Evolutionary conservation across 1,284 basidiomycete genomes (phyloP), one percentile per base, ranked within the genome.

Genomic region (Puccinia novopanici): DNA sequence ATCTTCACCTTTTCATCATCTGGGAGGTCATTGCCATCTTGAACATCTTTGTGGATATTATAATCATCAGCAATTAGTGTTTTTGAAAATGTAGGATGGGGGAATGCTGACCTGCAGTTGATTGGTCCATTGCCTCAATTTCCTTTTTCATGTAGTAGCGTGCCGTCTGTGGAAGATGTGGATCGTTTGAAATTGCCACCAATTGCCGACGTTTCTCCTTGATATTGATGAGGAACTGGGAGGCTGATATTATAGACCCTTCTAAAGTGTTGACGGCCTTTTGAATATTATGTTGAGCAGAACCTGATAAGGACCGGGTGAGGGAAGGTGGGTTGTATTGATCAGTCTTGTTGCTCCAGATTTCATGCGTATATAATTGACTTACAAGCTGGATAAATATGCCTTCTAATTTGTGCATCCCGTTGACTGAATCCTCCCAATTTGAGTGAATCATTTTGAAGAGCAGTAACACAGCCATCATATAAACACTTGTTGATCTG

Each of bases 1-100:
- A 45, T 45, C 30, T 65, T 65, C 19, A 65, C 61, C 30, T 65
- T 34, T 65, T 65, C 61, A 37, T 40, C 24, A 19, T 65, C 61
- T 65, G 61, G 61, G 9, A 65, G 40, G 27, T 37, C 5, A 17
- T 65, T 40, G 13, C 61, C 61, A 6, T 42, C 30, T 37, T 22
- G 4, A 19, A 65, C 61, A 37, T 30, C 61, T 65, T 37, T 40
- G 61, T 40, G 22, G 8, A 45, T 15, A 45, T 6, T 45, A 45
- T 9, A 17, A 70, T 50, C 3, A 70, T 8, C 9, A 65, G 3
- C 8, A 8, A 65, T 40, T n/a, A 6, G n/a, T 22, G 8, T 19
- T 2, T 65, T 61, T 5, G 22, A 65, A n/a, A 34, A 3, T 42
- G 61, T 19, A 8, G n/a, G 17, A 5, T 40, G 55, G 27, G n/a